Base-by-base conservation (phyloP, 805 yeast genomes). In the Wickerhamiella allomyrinae region DNA sequence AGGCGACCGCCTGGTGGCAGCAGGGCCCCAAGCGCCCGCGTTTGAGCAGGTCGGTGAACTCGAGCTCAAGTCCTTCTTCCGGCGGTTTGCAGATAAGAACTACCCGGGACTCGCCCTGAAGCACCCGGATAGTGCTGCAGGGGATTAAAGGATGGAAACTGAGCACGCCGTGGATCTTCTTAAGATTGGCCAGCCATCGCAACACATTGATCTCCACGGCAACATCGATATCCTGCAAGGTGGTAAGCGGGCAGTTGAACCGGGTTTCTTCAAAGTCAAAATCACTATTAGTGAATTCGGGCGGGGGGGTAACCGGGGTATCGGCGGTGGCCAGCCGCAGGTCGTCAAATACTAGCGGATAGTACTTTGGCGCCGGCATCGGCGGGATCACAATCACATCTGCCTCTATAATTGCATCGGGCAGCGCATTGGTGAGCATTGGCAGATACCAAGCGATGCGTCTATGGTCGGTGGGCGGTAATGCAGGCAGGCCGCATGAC, bases 171-270 rank as follows among this genome's bases (percentile, higher is more conserved):
- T 10, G 4, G 7, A 7, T 15, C 5, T 31, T 4, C 21, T n/a
- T 31, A n/a, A 31, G 34, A 15, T 34, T 21, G 17, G 23, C n/a
- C 4, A 25, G 21, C 29, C 33, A 34, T 17, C 37, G 22, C 20
- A 34, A 24, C 31, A 24, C 39, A 37, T 29, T 38, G 10, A 38
- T 24, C 5, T 29, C 21, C 5, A 44, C 41, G 20, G 39, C 48
- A 3, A 24, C 15, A 17, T 33, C 29, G 15, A 41, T 25, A 5
- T 27, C 38, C 3, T 3, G 20, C 19, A 22, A n/a, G 6, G 20
- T 7, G 14, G 21, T 9, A 3, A 40, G 20, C n/a, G 33, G 11
- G 3, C 19, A 14, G 10, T 11, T 11, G 25, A 40, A 40, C 15
- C 10, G n/a, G 3, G 42, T 40, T 14, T 34, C 36, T 5, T 40